These are phyloP conservation scores for Lactarius trivialis DNA, from an alignment of 768 basidiomycete genomes.

Conservation along the genomic window DNA sequence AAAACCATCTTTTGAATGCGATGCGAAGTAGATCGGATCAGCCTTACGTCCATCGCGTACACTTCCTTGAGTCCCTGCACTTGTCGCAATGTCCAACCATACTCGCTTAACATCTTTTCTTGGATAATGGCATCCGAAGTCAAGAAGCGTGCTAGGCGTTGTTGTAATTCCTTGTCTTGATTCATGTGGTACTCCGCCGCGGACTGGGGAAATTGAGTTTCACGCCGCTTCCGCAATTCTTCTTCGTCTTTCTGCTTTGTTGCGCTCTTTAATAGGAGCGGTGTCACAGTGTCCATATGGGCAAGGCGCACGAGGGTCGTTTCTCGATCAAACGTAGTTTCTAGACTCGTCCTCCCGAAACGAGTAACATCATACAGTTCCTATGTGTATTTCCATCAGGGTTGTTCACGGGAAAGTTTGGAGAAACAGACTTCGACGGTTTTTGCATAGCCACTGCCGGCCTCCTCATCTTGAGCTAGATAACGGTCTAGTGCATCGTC, in stretches of 20 bases:
- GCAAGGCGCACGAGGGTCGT: conserved; percentile 12
- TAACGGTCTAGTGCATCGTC: conserved; percentile 32
- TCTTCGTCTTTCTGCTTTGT: conserved; percentile 15
- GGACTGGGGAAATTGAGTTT: conserved; percentile 14
- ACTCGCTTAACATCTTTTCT: conserved; percentile 17
- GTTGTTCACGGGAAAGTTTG: background rate
- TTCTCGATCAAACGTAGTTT: conserved; percentile 13
- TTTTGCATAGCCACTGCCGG: background rate
- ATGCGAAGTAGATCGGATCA: conserved; percentile 9
- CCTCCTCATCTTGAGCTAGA: conserved; percentile 19
- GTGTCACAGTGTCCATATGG: conserved; percentile 11
- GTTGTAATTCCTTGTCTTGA: conserved; percentile 19
- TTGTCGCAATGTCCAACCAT: conserved; percentile 18
- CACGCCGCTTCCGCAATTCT: conserved; percentile 15
- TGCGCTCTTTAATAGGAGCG: conserved; percentile 3
- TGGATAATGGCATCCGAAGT: conserved; percentile 16
- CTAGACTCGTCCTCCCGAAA: conserved; percentile 3
- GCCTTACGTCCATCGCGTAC: conserved; percentile 15
- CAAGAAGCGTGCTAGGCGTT: conserved; percentile 20
- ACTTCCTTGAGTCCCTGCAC: conserved; percentile 15
- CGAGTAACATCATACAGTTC: conserved; percentile 8
- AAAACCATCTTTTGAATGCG: background rate
- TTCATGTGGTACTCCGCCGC: conserved; percentile 15
- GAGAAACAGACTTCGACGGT: conserved; percentile 12
- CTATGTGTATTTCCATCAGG: background rate